A percentile compares a stretch with the other conserved stretches of the same genome.
These are phyloP conservation scores for Hansfordia pulvinata DNA, from an alignment of 2,329 filamentous ascomycete genomes.

Conservation along the genomic window DNA sequence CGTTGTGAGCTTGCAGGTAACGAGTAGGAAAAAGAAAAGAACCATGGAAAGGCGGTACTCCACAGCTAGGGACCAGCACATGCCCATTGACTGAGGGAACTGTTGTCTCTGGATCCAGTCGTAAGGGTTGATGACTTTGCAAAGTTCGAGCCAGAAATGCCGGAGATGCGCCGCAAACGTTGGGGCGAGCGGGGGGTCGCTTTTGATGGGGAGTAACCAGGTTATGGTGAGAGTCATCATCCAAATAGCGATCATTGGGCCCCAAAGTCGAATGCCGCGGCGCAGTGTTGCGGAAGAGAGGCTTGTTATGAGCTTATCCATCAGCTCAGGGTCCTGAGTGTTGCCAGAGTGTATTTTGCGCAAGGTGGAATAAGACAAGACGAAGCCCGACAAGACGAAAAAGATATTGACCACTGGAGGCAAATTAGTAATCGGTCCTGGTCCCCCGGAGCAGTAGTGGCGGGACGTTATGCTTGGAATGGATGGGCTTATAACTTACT, in stretches of 20 bases:
- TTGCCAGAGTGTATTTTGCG: conserved; percentile 1
- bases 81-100: not conserved
- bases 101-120: not conserved
- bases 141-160: not conserved
- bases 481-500: no score
- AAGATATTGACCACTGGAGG: conserved; percentile 1
- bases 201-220: not conserved
- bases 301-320: not conserved
- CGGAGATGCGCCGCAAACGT: not conserved
- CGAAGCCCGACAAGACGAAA: not conserved
- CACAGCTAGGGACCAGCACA: not conserved
- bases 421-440: no score
- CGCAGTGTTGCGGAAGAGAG: not conserved
- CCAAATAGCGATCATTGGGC: not conserved
- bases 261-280: not conserved
- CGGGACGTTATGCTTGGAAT: no score
- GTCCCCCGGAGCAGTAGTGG: no score
- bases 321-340: no score
- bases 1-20: not conserved
- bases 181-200: no score
- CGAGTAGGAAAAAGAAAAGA: not conserved
- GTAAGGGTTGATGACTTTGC: not conserved
- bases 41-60: not conserved
- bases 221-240: not conserved
- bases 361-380: not conserved